A percentile compares a stretch with the other conserved stretches of the same genome.
Evolutionary conservation across 495 filamentous ascomycete species (phyloP).

Genomic region (Hyaloscypha variabilis): DNA sequence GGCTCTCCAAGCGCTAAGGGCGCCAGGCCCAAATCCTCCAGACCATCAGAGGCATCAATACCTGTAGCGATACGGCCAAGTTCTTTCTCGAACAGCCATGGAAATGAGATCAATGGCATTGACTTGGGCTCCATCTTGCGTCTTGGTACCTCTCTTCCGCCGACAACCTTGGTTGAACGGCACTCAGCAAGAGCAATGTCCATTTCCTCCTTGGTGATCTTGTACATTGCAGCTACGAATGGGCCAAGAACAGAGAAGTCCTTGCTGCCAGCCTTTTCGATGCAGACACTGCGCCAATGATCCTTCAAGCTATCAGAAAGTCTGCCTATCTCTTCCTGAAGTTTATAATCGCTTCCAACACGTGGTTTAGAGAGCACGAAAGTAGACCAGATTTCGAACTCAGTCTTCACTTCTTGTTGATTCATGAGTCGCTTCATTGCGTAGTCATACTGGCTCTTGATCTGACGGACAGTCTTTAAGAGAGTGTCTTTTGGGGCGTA

Average conservation of each 20-base stretch:
- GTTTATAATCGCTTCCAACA: conserved; percentile 74
- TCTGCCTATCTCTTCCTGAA: conserved; percentile 77
- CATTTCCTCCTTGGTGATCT: conserved; percentile 73
- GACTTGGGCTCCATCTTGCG: conserved; percentile 43
- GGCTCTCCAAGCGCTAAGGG: conserved; percentile 16
- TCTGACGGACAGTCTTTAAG: conserved; percentile 57
- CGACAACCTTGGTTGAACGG: conserved; percentile 36
- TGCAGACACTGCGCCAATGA: conserved; percentile 65
- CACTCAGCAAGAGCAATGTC: conserved; percentile 53
- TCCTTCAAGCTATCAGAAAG: conserved; percentile 66
- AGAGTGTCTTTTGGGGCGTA: conserved; percentile 55
- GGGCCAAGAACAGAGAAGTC: conserved; percentile 62
- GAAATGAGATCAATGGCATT: conserved; percentile 89
- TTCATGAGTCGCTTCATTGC: conserved; percentile 80
- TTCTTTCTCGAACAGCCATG: conserved; percentile 81
- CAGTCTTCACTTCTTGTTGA: conserved; percentile 81
- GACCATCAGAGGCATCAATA: conserved; percentile 17
- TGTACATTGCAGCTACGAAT: conserved; percentile 86
- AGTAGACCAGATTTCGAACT: conserved; percentile 89
- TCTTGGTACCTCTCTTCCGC: conserved; percentile 37
- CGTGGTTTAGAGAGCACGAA: conserved; percentile 76
- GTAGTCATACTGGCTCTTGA: conserved; percentile 80
- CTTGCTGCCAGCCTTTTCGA: conserved; percentile 61
- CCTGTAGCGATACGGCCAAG: conserved; percentile 72
- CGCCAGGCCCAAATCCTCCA: conserved; percentile 18